Base-by-base conservation (phyloP, 805 yeast genomes). In the Kluyveromyces nonfermentans region DNA sequence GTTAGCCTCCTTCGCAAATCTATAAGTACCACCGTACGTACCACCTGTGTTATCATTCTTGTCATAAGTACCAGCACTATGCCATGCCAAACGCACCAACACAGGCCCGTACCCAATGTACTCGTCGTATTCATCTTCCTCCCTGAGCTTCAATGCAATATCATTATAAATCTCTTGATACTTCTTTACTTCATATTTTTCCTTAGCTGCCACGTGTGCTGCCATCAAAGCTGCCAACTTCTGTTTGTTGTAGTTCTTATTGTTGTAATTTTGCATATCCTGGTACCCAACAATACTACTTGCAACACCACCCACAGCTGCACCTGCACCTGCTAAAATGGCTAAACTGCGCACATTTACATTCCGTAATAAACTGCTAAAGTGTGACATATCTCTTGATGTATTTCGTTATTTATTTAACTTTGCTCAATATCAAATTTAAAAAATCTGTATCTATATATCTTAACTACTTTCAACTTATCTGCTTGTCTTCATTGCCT, bases 31-130 rank as follows among this genome's bases (percentile, higher is more conserved):
- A 36, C 87, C 86, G 53, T 71, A 78, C 1, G 85, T 77, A 2
- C 87, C 86, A 36, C 85, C 86, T 1, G 80, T 61, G 37, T 73
- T 69, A 17, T 68, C 65, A n/a, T 63, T 59, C 50, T 67, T 68
- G 54, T 85, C 86, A 62, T 71, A 87, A 16, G 93, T 84, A n/a
- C 94, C 95, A 45, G 85, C 75, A 31, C 82, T 75, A 60, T 86
- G 95, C 95, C 95, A 86, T 21, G 95, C 83, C 44, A 85, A 71
- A 54, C 95, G 77, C 19, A 86, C 77, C 34, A 86, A 67, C 14
- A 82, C 77, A 8, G 95, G 96, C 1, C 89, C 93, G 48, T 78
- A 72, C 3, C 80, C 82, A 20, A 80, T 77, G 32, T 77, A 78
- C 50, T 78, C 81, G 53, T 82, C 89, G 57, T 75, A 80, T 40